Evolutionary conservation across 768 basidiomycete genomes (phyloP).

Genomic region (Mycena vulgaris): DNA sequence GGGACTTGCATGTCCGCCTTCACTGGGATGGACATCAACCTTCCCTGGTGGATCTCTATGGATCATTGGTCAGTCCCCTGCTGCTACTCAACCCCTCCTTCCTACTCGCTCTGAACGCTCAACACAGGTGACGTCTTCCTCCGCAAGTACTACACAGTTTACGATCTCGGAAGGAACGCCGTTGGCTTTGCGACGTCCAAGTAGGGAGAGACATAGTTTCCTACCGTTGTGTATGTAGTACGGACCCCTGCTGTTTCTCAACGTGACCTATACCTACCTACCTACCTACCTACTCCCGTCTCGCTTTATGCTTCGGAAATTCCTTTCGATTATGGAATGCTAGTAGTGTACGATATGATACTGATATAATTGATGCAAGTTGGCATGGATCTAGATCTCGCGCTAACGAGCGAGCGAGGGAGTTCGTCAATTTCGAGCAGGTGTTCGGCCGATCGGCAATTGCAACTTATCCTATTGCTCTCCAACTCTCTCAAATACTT

Average conservation of each 20-base stretch:
- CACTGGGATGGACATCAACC: slow-evolving; percentile 92
- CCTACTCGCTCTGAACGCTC: slow-evolving; percentile 7
- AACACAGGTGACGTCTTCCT: slow-evolving; percentile 87
- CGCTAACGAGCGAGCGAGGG: too few species aligned
- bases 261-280: too few species aligned
- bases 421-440: too few species aligned
- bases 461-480: too few species aligned
- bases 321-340: slow-evolving; percentile 6
- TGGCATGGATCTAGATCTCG: too few species aligned
- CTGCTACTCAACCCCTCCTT: slow-evolving; percentile 53
- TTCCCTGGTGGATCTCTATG: slow-evolving; percentile 85
- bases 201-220: too few species aligned
- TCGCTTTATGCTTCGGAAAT: neutral
- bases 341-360: slow-evolving; percentile 35
- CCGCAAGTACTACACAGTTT: slow-evolving; percentile 93
- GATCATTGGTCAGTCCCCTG: slow-evolving; percentile 80
- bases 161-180: slow-evolving; percentile 82
- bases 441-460: too few species aligned
- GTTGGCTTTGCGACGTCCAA: slow-evolving; percentile 80
- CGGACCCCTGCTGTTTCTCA: too few species aligned
- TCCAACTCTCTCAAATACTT: too few species aligned
- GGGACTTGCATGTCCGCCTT: slow-evolving; percentile 97
- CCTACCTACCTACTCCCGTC: too few species aligned
- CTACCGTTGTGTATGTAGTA: too few species aligned
- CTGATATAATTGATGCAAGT: slow-evolving; percentile 12